Conservation (phyloP, 2,329 filamentous ascomycete genomes). For the Xylariales sp. region DNA sequence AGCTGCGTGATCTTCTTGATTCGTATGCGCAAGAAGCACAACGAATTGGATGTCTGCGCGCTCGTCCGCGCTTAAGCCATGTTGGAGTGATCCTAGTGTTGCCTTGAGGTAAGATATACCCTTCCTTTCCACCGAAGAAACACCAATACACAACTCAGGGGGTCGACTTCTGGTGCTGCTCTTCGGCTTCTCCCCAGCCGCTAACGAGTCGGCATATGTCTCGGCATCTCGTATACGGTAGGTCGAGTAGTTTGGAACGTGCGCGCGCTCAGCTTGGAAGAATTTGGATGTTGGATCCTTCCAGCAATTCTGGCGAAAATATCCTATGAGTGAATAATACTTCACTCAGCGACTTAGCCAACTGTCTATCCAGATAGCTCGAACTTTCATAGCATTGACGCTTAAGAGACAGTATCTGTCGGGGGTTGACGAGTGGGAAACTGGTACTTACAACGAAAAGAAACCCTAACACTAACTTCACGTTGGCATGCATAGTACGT, state of each 20-base stretch:
- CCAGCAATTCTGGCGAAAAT: conserved; percentile 38
- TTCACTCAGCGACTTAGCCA: conserved; percentile 16
- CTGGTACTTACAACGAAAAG: too few species aligned
- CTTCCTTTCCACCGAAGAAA: conserved; percentile 40
- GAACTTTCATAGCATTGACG: too few species aligned
- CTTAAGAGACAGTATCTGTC: too few species aligned
- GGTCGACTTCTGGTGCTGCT: neutral
- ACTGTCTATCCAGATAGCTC: neutral
- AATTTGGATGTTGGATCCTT: conserved; percentile 41
- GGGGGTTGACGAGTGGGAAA: too few species aligned
- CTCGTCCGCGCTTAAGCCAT: conserved; percentile 37
- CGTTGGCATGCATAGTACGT: too few species aligned
- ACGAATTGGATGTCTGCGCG: conserved; percentile 37
- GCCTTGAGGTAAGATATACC: conserved; percentile 43
- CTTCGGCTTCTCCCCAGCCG: neutral
- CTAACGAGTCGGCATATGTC: conserved; percentile 32
- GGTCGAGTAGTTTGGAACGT: conserved; percentile 36
- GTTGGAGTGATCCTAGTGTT: conserved; percentile 40
- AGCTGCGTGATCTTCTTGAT: conserved; percentile 39
- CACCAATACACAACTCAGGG: conserved; percentile 42
- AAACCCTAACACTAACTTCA: too few species aligned
- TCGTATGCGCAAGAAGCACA: conserved; percentile 43
- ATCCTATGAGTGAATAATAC: conserved; percentile 36
- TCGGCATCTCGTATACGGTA: conserved; percentile 37
- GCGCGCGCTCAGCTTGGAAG: conserved; percentile 39